These are phyloP conservation scores for Hylodesmum podocarpum DNA, from an alignment of 306 rosid genomes.

Conservation along the genomic window DNA sequence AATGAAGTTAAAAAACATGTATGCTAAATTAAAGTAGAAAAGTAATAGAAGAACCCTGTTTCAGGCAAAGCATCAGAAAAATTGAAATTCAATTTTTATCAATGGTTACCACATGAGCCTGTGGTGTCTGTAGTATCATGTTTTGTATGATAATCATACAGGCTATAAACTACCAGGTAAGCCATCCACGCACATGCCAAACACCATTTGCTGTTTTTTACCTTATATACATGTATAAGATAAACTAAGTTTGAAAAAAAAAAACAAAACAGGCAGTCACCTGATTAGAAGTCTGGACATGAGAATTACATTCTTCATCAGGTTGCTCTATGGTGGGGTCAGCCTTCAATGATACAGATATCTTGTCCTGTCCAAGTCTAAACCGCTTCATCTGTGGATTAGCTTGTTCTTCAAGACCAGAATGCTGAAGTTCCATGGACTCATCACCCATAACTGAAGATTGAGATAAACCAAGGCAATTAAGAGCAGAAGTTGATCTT, in stretches of 20 bases:
- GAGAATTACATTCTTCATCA: conserved; percentile 78
- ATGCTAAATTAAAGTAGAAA: background rate
- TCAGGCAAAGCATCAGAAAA: background rate
- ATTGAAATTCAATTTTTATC: background rate
- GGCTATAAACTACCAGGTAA: background rate
- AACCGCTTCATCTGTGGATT: conserved; percentile 58
- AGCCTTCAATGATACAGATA: conserved; percentile 47
- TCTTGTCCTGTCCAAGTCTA: conserved; percentile 67
- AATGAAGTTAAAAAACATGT: background rate
- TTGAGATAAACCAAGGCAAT: conserved; percentile 42
- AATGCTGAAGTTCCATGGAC: conserved; percentile 46
- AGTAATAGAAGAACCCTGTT: background rate
- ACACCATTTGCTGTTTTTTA: background rate
- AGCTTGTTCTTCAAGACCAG: conserved; percentile 48
- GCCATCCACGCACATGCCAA: background rate
- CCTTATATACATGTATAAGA: background rate
- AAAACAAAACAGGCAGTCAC: conserved; percentile 37
- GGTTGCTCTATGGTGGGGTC: conserved; percentile 46
- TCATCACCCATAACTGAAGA: conserved; percentile 50
- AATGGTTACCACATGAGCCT: background rate
- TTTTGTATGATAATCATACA: background rate
- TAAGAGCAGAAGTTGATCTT: conserved; percentile 55
- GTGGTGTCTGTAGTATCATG: background rate
- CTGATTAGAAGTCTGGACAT: conserved; percentile 50
- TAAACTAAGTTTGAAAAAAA: background rate